Base-by-base conservation (phyloP, 75 land plant genomes). In the Larix kaempferi region DNA sequence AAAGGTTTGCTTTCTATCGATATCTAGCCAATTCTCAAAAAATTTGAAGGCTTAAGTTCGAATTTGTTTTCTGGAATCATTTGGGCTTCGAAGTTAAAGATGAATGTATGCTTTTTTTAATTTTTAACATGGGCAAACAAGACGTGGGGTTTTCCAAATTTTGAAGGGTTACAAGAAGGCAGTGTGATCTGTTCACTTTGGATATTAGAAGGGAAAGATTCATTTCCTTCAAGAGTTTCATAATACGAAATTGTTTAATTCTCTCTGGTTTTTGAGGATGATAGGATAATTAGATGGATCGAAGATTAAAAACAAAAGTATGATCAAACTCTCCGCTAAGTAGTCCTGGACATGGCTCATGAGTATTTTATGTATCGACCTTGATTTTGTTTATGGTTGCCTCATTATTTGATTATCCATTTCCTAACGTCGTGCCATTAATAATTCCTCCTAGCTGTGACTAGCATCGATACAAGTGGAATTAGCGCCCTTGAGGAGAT, bases 211-310 rank as follows among this genome's bases (percentile, higher is more conserved):
- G n/a, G n/a, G 33, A 29, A 29, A 29, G 33, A 0, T 29, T 1
- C 1, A 29, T 0, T 29, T 29, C n/a, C n/a, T n/a, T n/a, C n/a
- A n/a, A n/a, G n/a, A 29, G 1, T 29, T 29, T 29, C 33, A 1
- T 29, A 29, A 29, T 29, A 1, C 33, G 33, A 29, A 29, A 29
- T 29, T 29, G 33, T 29, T 29, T 29, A 29, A 29, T 10, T 1
- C 54, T 1, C 54, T 1, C 1, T 44, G 49, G 49, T 44, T 10
- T n/a, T 59, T 23, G 25, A 16, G 26, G 26, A 44, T 44, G 17
- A 55, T 78, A 93, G 95, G 81, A 91, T 93, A 35, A 57, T 79
- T n/a, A 89, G 95, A 61, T 93, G 93, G 95, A 82, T 93, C 1
- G 87, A 89, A 37, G 93, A 93, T 75, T 94, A 93, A 65, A 88